Conservation (phyloP, 176 grass and related monocot species). For the Oryza coarctata region DNA sequence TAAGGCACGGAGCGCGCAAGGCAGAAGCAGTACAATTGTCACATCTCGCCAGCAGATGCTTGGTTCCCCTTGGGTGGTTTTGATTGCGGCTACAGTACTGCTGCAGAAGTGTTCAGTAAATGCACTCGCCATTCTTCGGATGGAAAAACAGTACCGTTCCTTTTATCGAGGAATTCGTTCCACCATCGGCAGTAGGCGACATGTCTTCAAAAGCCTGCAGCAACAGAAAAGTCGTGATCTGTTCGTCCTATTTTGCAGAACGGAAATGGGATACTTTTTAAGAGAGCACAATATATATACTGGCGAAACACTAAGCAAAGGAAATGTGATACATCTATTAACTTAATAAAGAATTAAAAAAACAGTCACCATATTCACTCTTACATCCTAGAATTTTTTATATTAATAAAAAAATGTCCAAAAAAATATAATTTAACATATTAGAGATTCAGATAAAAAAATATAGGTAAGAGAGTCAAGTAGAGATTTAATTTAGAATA, state of each 20-base stretch:
- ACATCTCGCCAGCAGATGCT: neutral
- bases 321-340: too few species aligned
- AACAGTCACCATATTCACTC: too few species aligned
- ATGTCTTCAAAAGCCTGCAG: neutral
- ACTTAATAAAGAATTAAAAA: too few species aligned
- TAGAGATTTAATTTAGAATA: too few species aligned
- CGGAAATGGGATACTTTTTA: neutral
- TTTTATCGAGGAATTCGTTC: neutral
- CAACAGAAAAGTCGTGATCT: neutral
- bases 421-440: too few species aligned
- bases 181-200: neutral
- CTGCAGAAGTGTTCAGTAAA: neutral
- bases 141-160: neutral
- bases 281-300: too few species aligned
- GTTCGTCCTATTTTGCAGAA: neutral
- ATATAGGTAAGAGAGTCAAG: too few species aligned
- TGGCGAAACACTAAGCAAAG: too few species aligned
- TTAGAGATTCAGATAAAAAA: too few species aligned
- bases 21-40: neutral
- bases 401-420: too few species aligned
- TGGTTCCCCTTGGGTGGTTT: constrained; percentile 1
- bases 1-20: neutral
- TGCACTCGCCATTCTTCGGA: neutral
- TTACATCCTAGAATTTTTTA: too few species aligned
- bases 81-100: neutral